Evolutionary conservation across 768 basidiomycete genomes (phyloP), one percentile per base, ranked within the genome.

Genomic region (Mycena epipterygia): DNA sequence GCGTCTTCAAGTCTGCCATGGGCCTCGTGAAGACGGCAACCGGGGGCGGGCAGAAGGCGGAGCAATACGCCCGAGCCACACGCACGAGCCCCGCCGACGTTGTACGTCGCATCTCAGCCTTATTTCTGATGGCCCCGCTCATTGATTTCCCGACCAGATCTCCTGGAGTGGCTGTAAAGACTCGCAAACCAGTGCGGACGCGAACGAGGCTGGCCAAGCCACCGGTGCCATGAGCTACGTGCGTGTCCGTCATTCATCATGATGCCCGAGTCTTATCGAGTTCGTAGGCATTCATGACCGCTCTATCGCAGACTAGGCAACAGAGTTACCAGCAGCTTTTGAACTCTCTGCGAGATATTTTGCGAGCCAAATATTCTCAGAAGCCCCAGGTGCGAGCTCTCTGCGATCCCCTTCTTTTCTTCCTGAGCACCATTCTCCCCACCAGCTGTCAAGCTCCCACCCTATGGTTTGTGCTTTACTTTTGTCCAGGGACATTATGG

Each of bases 81-180:
- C 91, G 89, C 80, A 90, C 94, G 1, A 93, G 93, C 73, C 86
- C 90, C 11, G 96, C 96, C 23, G 97, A 99, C 79, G 94, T 92
- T 17, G 95, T 95, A 76, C 70, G 93, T 86, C 23, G 51, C 68
- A 16, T 29, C 17, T 33, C 1, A 53, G 33, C 33, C 44, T 8
- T 39, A 58, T 57, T 17, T 7, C 37, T 60, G 23, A 13, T 48
- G 48, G 11, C 35, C 30, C 21, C 19, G 19, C 37, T 67, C 16
- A 73, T 65, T 49, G 8, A 56, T 41, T 35, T 32, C 16, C 11
- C 59, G 14, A 67, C 67, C 44, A 94, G 93, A 92, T 94, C n/a
- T 91, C 91, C n/a, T 94, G 90, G 88, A 92, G 91, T 76, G 93
- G 92, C 30, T 93, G 93, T 79, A 92, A 92, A 71, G 93, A 94